A percentile compares a stretch with the other conserved stretches of the same genome.
phyloP scores from a whole-genome alignment of 176 grass and related monocot genomes.

The Cenchrus americanus region DNA sequence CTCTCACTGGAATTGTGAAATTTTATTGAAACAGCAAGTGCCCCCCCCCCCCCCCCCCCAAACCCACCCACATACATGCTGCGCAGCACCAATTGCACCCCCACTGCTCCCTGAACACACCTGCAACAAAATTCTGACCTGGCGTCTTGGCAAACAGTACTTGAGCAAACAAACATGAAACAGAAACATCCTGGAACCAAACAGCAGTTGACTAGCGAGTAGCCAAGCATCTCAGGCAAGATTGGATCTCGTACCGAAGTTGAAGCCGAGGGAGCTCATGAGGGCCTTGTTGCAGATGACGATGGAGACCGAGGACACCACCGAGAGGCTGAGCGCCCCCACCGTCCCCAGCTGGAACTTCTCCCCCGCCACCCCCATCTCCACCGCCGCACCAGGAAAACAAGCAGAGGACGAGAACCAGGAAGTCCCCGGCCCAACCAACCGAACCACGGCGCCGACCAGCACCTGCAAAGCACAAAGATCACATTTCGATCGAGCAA shows the following conservation, averaged over 20 bases:
- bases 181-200: conserved; percentile 15
- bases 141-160: background rate
- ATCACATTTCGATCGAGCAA: conserved; percentile 41
- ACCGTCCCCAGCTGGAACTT: conserved; percentile 96
- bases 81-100: background rate
- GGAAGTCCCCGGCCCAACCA: background rate
- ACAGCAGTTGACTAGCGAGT: background rate
- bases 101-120: background rate
- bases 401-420: background rate
- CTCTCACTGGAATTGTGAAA: background rate
- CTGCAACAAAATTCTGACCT: conserved; percentile 17
- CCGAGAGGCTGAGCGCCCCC: conserved; percentile 86
- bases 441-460: conserved; percentile 15
- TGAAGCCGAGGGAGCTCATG: conserved; percentile 96
- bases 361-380: conserved; percentile 80
- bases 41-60: background rate
- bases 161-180: background rate
- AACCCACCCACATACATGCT: background rate
- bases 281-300: conserved; percentile 99
- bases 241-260: conserved; percentile 82
- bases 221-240: conserved; percentile 25
- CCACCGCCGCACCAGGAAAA: conserved; percentile 15
- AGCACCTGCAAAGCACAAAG: conserved; percentile 40
- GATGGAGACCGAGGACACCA: conserved; percentile 96
- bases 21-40: background rate